These are phyloP conservation scores for Tylopilus orsonianus DNA, from an alignment of 1,284 basidiomycete genomes.

Conservation along the genomic window DNA sequence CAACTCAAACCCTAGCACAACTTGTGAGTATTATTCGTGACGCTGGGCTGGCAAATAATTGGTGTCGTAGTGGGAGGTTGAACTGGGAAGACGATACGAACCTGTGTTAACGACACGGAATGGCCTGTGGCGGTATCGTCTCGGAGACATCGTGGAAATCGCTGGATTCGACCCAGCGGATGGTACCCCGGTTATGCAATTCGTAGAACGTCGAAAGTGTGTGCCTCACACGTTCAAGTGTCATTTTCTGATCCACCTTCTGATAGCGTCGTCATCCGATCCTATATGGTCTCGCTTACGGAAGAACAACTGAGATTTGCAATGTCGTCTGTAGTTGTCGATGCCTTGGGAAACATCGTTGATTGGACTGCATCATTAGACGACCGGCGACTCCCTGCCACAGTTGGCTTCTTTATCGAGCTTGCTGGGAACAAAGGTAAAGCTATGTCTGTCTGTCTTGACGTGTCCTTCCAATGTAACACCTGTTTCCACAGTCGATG, in stretches of 20 bases:
- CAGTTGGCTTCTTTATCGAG: not conserved
- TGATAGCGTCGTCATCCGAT: too few relatives aligned
- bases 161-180: constrained; percentile 19
- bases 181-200: constrained; percentile 19
- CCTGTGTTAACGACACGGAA: constrained; percentile 18
- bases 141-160: constrained; percentile 25
- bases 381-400: not conserved
- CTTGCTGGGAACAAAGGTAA: not conserved
- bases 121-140: constrained; percentile 27
- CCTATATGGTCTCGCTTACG: too few relatives aligned
- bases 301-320: too few relatives aligned
- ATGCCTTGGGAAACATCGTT: not conserved
- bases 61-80: constrained; percentile 20
- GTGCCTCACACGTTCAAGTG: not conserved
- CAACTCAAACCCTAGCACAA: constrained; percentile 2
- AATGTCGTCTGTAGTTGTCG: not conserved
- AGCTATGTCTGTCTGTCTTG: not conserved
- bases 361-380: not conserved
- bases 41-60: not conserved
- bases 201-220: constrained; percentile 15
- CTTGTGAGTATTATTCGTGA: constrained; percentile 4
- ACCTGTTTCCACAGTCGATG: not conserved
- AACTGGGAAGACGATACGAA: constrained; percentile 19
- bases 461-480: not conserved
- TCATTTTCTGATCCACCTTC: too few relatives aligned